Conservation (phyloP, 2,329 filamentous ascomycete species). For the Xylaria sp. region DNA sequence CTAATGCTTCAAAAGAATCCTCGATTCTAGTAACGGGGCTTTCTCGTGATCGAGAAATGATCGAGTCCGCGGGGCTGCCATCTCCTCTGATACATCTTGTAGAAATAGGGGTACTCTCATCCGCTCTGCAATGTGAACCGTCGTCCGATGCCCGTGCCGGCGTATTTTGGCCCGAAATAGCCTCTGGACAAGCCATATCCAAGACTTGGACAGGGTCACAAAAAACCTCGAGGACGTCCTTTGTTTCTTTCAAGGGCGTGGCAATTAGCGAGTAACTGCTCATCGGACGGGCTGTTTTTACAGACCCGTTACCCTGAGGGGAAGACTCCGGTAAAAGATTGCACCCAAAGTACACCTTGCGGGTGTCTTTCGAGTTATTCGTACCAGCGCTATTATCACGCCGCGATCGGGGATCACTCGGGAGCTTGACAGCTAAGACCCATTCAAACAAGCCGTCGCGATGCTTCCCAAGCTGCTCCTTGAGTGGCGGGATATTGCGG, state of each 20-base stretch:
- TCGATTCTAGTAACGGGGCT: conserved; percentile 58
- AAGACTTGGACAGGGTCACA: conserved; percentile 11
- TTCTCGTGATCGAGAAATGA: conserved; percentile 42
- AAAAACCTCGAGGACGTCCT: conserved; percentile 33
- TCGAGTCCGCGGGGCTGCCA: conserved; percentile 45
- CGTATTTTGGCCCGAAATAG: conserved; percentile 19
- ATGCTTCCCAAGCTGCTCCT: conserved; percentile 41
- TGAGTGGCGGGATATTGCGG: conserved; percentile 34
- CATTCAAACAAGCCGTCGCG: conserved; percentile 41
- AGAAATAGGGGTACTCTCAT: conserved; percentile 28
- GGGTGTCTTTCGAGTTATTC: conserved; percentile 18
- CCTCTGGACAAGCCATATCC: conserved; percentile 33
- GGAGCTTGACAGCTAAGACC: conserved; percentile 36
- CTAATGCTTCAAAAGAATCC: conserved; percentile 67
- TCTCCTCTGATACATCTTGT: conserved; percentile 40
- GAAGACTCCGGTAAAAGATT: conserved; percentile 53
- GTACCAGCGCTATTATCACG: conserved; percentile 26
- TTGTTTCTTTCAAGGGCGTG: conserved; percentile 35
- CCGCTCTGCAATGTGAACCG: conserved; percentile 9
- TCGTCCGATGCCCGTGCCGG: conserved; percentile 25
- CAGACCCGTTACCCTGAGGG: conserved; percentile 31
- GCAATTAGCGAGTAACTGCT: conserved; percentile 52
- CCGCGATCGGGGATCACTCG: conserved; percentile 16
- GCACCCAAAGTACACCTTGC: conserved; percentile 55
- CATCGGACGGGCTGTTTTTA: conserved; percentile 38